Conservation (phyloP, 306 rosid species). For the cucumber (Cucumis sativus) region DNA sequence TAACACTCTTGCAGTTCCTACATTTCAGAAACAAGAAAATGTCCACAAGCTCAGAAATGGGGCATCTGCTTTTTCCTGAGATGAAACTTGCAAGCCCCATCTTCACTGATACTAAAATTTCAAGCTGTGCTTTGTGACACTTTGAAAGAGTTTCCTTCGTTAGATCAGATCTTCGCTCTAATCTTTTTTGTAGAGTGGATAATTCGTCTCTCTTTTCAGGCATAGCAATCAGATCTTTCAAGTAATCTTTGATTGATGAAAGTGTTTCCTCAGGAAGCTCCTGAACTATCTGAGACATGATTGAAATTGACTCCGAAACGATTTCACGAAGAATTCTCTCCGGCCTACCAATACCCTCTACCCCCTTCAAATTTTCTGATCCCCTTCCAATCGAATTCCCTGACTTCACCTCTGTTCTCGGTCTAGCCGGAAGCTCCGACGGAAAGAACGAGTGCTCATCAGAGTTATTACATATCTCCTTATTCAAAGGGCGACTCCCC, state of each 20-base stretch:
- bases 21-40: slow-evolving; percentile 68
- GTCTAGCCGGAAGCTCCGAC: slow-evolving; percentile 84
- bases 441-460: slow-evolving; percentile 80
- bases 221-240: slow-evolving; percentile 51
- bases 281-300: slow-evolving; percentile 44
- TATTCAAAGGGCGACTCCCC: slow-evolving; percentile 18
- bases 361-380: slow-evolving; percentile 54
- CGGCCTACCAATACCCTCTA: slow-evolving; percentile 48
- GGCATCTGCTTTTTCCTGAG: slow-evolving; percentile 31
- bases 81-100: slow-evolving; percentile 66
- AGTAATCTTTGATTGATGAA: slow-evolving; percentile 38
- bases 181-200: slow-evolving; percentile 44
- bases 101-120: slow-evolving; percentile 61
- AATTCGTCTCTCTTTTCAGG: slow-evolving; percentile 75
- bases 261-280: slow-evolving; percentile 62
- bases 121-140: slow-evolving; percentile 60
- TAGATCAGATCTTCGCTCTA: slow-evolving; percentile 72
- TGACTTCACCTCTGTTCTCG: slow-evolving; percentile 45
- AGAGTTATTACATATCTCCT: slow-evolving; percentile 36
- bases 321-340: slow-evolving; percentile 60
- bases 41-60: slow-evolving; percentile 53
- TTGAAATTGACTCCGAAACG: slow-evolving; percentile 45
- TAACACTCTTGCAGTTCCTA: slow-evolving; percentile 57
- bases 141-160: slow-evolving; percentile 63
- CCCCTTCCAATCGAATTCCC: slow-evolving; percentile 80